These are phyloP conservation scores for Russula vinacea DNA, from an alignment of 768 basidiomycete genomes.

Conservation along the genomic window DNA sequence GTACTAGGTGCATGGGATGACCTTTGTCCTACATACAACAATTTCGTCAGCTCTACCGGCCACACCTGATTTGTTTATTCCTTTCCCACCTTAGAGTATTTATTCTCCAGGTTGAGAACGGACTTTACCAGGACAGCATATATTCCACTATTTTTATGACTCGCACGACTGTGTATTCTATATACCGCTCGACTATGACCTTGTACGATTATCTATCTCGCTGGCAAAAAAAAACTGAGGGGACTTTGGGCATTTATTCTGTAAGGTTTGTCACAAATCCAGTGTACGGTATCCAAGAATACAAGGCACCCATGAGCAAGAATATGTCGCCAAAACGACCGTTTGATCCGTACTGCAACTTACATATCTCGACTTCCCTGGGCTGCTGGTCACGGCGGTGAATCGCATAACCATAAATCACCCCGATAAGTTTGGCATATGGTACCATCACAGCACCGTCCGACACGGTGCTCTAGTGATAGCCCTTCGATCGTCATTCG, in stretches of 20 bases:
- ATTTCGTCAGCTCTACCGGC: slow-evolving; percentile 2
- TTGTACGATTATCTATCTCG: not conserved
- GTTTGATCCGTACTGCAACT: too few species aligned
- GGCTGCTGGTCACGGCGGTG: too few species aligned
- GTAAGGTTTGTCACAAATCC: not conserved
- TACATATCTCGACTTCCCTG: too few species aligned
- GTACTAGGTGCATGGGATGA: slow-evolving; percentile 17
- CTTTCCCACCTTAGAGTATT: not conserved
- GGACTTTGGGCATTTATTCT: not conserved
- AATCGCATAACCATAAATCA: too few species aligned
- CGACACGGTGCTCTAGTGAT: too few species aligned
- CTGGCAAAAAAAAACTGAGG: not conserved
- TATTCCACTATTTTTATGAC: not conserved
- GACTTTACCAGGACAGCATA: slow-evolving; percentile 1
- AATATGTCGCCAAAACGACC: too few species aligned
- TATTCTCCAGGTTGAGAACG: not conserved
- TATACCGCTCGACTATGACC: slow-evolving; percentile 6
- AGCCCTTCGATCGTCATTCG: too few species aligned
- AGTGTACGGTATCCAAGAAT: too few species aligned
- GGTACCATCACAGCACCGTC: too few species aligned
- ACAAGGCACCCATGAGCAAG: too few species aligned
- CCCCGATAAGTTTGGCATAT: too few species aligned
- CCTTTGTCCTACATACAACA: slow-evolving; percentile 24
- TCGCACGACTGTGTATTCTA: not conserved
- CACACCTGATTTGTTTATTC: slow-evolving; percentile 2